Evolutionary conservation across 345 rosid genomes (phyloP), one percentile per base, ranked within the genome.

Genomic region (Conringia planisiliqua): DNA sequence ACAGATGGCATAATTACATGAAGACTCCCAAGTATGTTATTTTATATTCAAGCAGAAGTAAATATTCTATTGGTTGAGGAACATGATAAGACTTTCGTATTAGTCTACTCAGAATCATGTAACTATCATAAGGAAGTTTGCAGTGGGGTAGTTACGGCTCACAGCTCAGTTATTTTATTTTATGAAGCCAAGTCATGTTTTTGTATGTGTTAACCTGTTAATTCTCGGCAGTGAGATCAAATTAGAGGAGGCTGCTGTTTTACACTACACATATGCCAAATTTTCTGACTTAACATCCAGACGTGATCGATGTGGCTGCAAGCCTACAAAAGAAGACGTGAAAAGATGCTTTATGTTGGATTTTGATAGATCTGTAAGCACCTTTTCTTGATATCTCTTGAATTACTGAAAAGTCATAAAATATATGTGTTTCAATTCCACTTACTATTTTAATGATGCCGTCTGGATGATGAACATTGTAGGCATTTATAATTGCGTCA

Each of bases 331-430:
- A 83, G 99, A 90, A 73, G 98, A 89, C 68, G 96, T 95, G 56
- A 95, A 95, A 84, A 86, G 98, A 82, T 95, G 99, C 83, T 95
- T 90, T 82, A 95, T 92, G 97, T 80, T 92, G 88, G 98, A 95
- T 69, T 90, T 95, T 61, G 98, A 95, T 73, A 88, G 97, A 86
- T 79, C 92, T 75, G 98, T 95, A 78, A 86, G 98, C 84, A 62
- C 68, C 46, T 35, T 29, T 60, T 44, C 59, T 44, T 32, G 10
- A 50, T 32, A 51, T 43, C 40, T 73, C 61, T 24, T 9, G 6
- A n/a, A 18, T 6, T 66, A 32, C 27, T 33, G 3, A 5, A 13
- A 17, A 51, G 18, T 27, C 27, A 62, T 33, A 3, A 38, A 13
- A 29, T 20, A n/a, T 13, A 2, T 26, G 16, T 66, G 46, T 11